Evolutionary conservation across 805 yeast species (phyloP).

Genomic region (Monosporozyma yasuniensis): DNA sequence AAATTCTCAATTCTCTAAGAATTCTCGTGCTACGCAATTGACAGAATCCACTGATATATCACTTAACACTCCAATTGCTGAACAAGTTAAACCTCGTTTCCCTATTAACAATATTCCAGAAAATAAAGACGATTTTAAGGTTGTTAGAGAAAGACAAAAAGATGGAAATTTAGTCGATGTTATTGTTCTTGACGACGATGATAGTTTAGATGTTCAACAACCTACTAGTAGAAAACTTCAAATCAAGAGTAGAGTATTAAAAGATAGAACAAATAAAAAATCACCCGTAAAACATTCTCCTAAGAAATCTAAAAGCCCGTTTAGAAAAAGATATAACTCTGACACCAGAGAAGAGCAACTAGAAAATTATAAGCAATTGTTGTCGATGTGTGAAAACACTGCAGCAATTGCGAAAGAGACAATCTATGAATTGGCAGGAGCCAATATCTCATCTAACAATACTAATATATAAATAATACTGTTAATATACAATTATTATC

Average conservation of each 20-base stretch:
- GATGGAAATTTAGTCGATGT: conserved; percentile 23
- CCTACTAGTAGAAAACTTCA: not conserved
- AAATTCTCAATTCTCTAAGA: conserved; percentile 23
- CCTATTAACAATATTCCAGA: not conserved
- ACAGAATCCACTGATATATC: conserved; percentile 7
- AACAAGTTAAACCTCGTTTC: not conserved
- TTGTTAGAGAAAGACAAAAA: conserved; percentile 10
- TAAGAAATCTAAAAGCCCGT: not conserved
- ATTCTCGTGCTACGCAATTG: conserved; percentile 13
- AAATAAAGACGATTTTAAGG: not conserved
- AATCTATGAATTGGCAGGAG: conserved; percentile 15
- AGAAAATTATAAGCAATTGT: conserved; percentile 10
- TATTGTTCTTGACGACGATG: conserved; percentile 19
- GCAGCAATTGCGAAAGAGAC: conserved; percentile 21
- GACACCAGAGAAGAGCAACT: conserved; percentile 9
- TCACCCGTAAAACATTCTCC: not conserved
- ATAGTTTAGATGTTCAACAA: not conserved
- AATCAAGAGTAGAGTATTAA: not conserved
- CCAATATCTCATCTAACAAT: not conserved
- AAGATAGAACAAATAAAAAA: not conserved
- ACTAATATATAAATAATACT: not conserved
- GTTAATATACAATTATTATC: not conserved
- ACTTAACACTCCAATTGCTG: not conserved
- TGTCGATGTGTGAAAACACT: conserved; percentile 24
- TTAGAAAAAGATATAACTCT: conserved; percentile 4